Evolutionary conservation across 2,329 filamentous ascomycete species (phyloP).

Genomic region (Fusarium scirpi): DNA sequence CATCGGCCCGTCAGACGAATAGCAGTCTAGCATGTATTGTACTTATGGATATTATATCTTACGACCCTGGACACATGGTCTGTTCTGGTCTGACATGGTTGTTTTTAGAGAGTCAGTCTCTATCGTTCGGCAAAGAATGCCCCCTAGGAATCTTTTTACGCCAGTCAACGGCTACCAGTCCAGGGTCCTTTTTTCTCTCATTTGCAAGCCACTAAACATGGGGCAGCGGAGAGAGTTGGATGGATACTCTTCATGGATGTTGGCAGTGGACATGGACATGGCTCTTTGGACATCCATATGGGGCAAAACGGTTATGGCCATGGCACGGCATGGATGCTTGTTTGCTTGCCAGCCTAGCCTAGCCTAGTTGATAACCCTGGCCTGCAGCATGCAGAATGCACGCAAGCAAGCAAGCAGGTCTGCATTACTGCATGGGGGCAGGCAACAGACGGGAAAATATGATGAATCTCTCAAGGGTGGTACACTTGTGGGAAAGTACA

Average conservation of each 20-base stretch:
- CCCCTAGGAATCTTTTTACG: constrained; percentile 27
- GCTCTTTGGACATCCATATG: constrained; percentile 6
- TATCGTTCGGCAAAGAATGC: constrained; percentile 21
- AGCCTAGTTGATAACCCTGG: not conserved
- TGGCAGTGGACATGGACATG: not conserved
- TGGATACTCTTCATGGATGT: constrained; percentile 22
- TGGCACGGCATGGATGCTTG: constrained; percentile 4
- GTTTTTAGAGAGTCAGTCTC: constrained; percentile 18
- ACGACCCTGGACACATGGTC: constrained; percentile 45
- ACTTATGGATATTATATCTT: constrained; percentile 21
- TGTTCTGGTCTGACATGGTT: constrained; percentile 49
- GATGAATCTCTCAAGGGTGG: constrained; percentile 29
- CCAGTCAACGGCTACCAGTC: constrained; percentile 19
- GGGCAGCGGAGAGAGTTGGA: constrained; percentile 11
- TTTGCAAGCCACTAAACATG: constrained; percentile 17
- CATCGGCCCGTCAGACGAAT: constrained; percentile 47
- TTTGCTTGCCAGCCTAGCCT: not conserved
- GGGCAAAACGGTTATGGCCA: constrained; percentile 29
- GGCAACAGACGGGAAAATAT: constrained; percentile 27
- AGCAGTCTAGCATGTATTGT: constrained; percentile 18
- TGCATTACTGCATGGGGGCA: constrained; percentile 27
- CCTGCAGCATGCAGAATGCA: constrained; percentile 2
- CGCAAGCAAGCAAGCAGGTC: not conserved
- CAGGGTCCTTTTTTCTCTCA: constrained; percentile 26
- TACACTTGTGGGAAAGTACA: not conserved